Base-by-base conservation (phyloP, 2,329 filamentous ascomycete species). In the Fonsecaea monophora region DNA sequence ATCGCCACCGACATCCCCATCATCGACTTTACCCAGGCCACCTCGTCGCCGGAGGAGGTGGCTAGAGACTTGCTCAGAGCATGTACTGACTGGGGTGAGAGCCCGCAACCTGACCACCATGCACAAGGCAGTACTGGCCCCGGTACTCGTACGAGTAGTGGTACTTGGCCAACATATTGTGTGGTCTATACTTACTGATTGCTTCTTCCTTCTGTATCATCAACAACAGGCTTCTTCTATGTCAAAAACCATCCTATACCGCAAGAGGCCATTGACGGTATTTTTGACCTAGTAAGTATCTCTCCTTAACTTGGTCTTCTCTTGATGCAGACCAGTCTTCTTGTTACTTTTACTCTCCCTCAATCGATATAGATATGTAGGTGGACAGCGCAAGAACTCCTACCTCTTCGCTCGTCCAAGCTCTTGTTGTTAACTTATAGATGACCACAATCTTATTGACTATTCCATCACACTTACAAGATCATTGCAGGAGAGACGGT, bases 231-330 rank as follows among this genome's bases (percentile, higher is more conserved):
- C 0, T 86, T 88, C 78, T 89, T 89, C 78, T 88, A 88, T 69
- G 82, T 89, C 32, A 83, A 81, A 67, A 87, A 88, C 75, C 87
- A 84, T 68, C 85, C 85, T 15, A 77, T 89, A 2, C 78, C 77
- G 0, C 84, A 87, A 73, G 83, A 85, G 37, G 77, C 86, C 73
- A 81, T 89, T 3, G 83, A 88, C 69, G 76, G 79, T 0, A 86
- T 89, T 70, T 89, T 87, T 70, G 84, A 85, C 8, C 81, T 89
- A 7, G 86, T 66, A 45, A 62, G 64, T 21, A 25, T 4, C 10
- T n/a, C 18, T 13, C 25, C 57, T 50, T 12, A 50, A 50, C 4
- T 7, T 25, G 45, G 4, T 12, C 7, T 4, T 21, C 18, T 12
- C 3, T 5, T 50, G 45, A 7, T 50, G 15, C 6, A 18, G n/a